phyloP scores from a whole-genome alignment of 1,284 basidiomycete genomes.

The Porogramme epimiltina region DNA sequence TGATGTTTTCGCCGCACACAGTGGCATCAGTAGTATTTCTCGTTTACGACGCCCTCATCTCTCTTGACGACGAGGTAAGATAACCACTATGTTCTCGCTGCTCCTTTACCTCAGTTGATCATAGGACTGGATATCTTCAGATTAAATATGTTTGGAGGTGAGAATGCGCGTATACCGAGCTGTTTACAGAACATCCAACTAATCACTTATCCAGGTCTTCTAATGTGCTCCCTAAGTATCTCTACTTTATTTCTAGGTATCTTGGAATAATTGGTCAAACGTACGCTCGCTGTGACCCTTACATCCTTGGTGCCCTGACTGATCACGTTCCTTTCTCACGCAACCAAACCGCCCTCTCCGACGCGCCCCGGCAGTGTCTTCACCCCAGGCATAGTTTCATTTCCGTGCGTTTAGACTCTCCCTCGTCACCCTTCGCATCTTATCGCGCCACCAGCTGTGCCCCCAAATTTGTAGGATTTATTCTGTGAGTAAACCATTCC shows the following conservation, averaged over 20 bases:
- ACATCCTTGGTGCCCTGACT: background rate
- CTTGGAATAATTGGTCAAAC: conserved; percentile 13
- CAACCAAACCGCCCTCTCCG: too few relatives aligned
- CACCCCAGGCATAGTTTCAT: background rate
- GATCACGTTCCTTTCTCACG: background rate
- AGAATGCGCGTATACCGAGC: background rate
- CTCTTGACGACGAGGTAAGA: conserved; percentile 19
- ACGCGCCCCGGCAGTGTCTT: background rate
- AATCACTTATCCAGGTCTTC: conserved; percentile 6
- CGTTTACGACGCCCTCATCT: conserved; percentile 17
- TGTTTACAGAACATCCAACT: background rate
- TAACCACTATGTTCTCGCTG: background rate
- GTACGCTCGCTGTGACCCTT: conserved; percentile 6
- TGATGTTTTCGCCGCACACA: too few relatives aligned
- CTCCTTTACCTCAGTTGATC: background rate
- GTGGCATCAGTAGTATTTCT: background rate
- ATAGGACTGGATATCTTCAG: background rate
- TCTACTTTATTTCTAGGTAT: conserved; percentile 21
- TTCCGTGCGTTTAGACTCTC: background rate
- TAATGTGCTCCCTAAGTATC: conserved; percentile 18
- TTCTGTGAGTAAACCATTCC: background rate
- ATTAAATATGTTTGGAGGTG: conserved; percentile 20
- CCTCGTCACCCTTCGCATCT: background rate
- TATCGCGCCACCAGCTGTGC: background rate
- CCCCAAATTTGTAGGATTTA: background rate